Evolutionary conservation across 2,329 filamentous ascomycete genomes (phyloP).

Genomic region (Xylariaceae sp.): DNA sequence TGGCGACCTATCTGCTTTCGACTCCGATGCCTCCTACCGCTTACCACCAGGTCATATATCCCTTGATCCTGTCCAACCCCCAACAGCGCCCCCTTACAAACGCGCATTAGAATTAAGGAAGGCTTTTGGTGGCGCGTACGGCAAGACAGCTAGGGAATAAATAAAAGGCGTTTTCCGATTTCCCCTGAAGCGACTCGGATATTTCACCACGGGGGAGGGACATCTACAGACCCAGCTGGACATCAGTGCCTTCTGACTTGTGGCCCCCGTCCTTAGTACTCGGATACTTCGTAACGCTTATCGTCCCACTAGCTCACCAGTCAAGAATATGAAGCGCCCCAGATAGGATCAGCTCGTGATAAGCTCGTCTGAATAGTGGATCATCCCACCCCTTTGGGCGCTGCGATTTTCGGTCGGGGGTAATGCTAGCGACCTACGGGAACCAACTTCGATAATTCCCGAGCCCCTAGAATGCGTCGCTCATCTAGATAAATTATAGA

Average conservation of each 20-base stretch:
- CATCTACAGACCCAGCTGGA: constrained; percentile 20
- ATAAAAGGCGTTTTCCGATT: not conserved
- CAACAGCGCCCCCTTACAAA: constrained; percentile 94
- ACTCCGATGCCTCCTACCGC: constrained; percentile 92
- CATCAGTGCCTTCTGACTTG: constrained; percentile 42
- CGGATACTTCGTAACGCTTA: constrained; percentile 48
- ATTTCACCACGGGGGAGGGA: constrained; percentile 25
- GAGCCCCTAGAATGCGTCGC: no score
- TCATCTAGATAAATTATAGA: no score
- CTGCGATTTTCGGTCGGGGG: constrained; percentile 50
- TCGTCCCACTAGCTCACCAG: constrained; percentile 43
- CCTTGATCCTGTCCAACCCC: constrained; percentile 90
- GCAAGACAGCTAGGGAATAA: constrained; percentile 54
- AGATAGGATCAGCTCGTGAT: constrained; percentile 52
- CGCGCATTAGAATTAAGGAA: constrained; percentile 83
- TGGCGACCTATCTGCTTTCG: constrained; percentile 90
- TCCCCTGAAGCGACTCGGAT: constrained; percentile 7
- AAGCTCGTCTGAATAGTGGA: constrained; percentile 53
- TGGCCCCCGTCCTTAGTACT: constrained; percentile 49
- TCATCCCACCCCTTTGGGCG: constrained; percentile 59
- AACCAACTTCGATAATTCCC: constrained; percentile 43
- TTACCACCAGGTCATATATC: constrained; percentile 84
- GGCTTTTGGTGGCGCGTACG: constrained; percentile 74
- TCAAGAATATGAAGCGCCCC: constrained; percentile 60
- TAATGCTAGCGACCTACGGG: constrained; percentile 58